Base-by-base conservation (phyloP, 352 stramenopile species). In the Pythium plurisporium region DNA sequence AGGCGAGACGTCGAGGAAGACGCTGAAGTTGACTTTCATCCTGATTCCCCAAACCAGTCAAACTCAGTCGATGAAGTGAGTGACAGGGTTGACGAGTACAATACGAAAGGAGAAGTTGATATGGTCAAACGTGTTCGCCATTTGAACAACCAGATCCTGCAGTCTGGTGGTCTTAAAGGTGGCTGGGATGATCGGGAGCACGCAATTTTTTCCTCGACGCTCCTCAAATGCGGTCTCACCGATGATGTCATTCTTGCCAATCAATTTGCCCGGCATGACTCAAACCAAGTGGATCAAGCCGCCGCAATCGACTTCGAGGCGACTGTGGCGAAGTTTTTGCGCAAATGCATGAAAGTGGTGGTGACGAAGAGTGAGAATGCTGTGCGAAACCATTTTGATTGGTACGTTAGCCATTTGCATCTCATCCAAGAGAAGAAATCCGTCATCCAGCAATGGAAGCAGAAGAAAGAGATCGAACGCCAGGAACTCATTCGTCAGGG, bases 101-200 rank as follows among this genome's bases (percentile, higher is more conserved):
- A 38, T 29, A 41, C 14, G 2, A 44, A 25, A 17, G 30, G 14
- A 6, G 65, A 74, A 30, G 46, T 66, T 4, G 69, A 70, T 27
- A 59, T 87, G 43, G 61, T 87, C 15, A 55, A 72, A 46, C 71
- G 62, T 14, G 75, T 89, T 17, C 76, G 79, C 19, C 27, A 53
- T 17, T 31, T 89, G 7, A 82, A 89, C 47, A 64, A 83, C 5
- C 44, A 72, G 23, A 86, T 87, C 44, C 31, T 84, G 27, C 60
- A 74, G 14, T 81, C 74, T 20, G 79, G 79, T 17, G 76, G 79
- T 6, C 42, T 76, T 14, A 73, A 75, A 45, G 76, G 74, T 15
- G 78, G 74, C 0, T 90, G 78, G 80, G 80, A 90, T 36, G 65
- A 67, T 23, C 65, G 66, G 6, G 80, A 90, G 17, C 78, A 88